Evolutionary conservation across 192 early-diverging fungal species (phyloP), one percentile per base, ranked within the genome.

Genomic region (Allomyces macrogynus): DNA sequence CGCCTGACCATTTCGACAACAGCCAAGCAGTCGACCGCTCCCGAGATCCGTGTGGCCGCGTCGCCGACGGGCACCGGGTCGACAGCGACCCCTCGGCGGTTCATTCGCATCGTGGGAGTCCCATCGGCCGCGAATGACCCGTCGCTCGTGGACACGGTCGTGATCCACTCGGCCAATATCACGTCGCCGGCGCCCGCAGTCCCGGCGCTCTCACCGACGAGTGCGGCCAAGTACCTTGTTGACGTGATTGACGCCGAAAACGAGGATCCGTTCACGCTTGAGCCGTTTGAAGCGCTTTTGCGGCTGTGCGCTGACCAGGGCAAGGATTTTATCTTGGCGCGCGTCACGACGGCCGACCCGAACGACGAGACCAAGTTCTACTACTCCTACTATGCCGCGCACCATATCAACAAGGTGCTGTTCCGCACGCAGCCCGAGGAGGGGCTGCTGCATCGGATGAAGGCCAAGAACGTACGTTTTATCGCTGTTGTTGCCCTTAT

Each of bases 361-460:
- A 69, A 74, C n/a, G 76, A 80, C 44, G 70, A 68, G 23, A 61
- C 23, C 44, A 78, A 76, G 22, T 72, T 76, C 12, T 87, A 87
- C 66, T 81, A 87, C 67, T 80, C 77, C 0, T 84, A 85, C 44
- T 87, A 87, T 67, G 72, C 80, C 0, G 86, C 83, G 12, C 86
- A 87, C 63, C 80, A 85, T 24, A 86, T 87, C 64, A 87, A 87
- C 73, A 87, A 87, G 70, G 83, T 86, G 24, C 68, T 87, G 25
- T 87, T 87, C 64, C 63, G 86, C 22, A 87, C 86, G 0, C 86
- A 87, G 68, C 86, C 85, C 7, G 85, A 87, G 62, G 83, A 86
- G 63, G 84, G 84, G 4, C 72, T 87, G 24, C 67, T 87, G 67
- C 86, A 87, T 65, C 69, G 86, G 16, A 87, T 87, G 86, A 81